Base-by-base conservation (phyloP, 1,284 basidiomycete species). In the Ganoderma sinense region DNA sequence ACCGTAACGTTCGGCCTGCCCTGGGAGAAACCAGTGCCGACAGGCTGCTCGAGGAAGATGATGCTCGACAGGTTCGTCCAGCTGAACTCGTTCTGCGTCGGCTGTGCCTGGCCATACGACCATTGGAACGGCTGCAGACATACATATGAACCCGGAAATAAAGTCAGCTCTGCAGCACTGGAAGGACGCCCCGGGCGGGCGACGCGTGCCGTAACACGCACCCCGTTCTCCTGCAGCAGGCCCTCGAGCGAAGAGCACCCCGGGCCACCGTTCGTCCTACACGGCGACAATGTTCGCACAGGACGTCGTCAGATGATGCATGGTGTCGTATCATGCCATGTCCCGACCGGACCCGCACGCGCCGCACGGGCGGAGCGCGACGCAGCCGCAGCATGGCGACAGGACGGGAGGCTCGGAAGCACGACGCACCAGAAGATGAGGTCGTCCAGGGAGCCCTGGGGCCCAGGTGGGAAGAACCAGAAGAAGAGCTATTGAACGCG, bases 401-500 rank as follows among this genome's bases (percentile, higher is more conserved):
- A 5, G n/a, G 48, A 26, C 29, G 29, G 29, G 29, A 16, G 26
- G 4, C 14, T 86, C 68, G 41, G 4, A 43, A 40, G 31, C 13
- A n/a, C 45, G 43, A 71, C 69, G 62, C 78, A 88, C 93, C 94
- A 92, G 82, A 92, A 90, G 67, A 93, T 88, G 63, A 94, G 77
- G 75, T 94, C 91, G 74, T 94, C 90, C 16, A 87, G 76, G 67
- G 88, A 92, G 14, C 90, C 91, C 75, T 89, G 82, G 11, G 90
- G 90, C 7, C 91, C 91, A 0, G 93, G 89, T 55, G 94, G 94
- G 82, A 94, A 94, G 81, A 94, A 92, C 94, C 94, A 95, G 81
- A 96, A 95, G 84, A 92, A 95, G 11, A 95, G 84, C 90, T 95
- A 51, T 10, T 65, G 29, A 13, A 40, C 48, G 31, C 69, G 48